A percentile compares a stretch with the other conserved stretches of the same genome.
Evolutionary conservation across 2,329 filamentous ascomycete genomes (phyloP).

Genomic region (Fusarium solani-melongenae): DNA sequence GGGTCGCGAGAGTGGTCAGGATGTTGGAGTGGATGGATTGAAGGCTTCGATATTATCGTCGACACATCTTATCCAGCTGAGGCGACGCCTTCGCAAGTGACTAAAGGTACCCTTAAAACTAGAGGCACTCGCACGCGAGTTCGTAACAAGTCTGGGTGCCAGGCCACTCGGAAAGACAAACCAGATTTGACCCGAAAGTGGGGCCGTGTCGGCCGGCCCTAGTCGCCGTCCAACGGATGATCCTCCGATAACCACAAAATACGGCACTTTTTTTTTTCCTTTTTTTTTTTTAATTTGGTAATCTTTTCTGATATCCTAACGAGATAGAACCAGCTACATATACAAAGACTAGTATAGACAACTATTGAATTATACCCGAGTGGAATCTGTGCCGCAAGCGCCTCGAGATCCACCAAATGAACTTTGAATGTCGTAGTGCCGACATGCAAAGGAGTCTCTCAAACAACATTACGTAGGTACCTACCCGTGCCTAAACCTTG

Average conservation of each 20-base stretch:
- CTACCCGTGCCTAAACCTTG: not conserved
- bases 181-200: too few relatives aligned
- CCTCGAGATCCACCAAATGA: not conserved
- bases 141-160: not conserved
- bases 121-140: not conserved
- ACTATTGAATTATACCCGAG: not conserved
- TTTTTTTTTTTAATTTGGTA: not conserved
- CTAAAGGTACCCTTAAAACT: not conserved
- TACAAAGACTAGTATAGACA: not conserved
- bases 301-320: not conserved
- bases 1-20: not conserved
- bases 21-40: not conserved
- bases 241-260: not conserved
- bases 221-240: too few relatives aligned
- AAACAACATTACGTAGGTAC: not conserved
- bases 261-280: not conserved
- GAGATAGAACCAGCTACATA: not conserved
- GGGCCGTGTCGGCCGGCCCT: too few relatives aligned
- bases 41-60: not conserved
- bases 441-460: not conserved
- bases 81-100: not conserved
- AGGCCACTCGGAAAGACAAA: too few relatives aligned
- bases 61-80: not conserved
- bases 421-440: not conserved
- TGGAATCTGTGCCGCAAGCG: not conserved